phyloP scores from a whole-genome alignment of 257 asterid species.

The Solanum pinnatisectum region DNA sequence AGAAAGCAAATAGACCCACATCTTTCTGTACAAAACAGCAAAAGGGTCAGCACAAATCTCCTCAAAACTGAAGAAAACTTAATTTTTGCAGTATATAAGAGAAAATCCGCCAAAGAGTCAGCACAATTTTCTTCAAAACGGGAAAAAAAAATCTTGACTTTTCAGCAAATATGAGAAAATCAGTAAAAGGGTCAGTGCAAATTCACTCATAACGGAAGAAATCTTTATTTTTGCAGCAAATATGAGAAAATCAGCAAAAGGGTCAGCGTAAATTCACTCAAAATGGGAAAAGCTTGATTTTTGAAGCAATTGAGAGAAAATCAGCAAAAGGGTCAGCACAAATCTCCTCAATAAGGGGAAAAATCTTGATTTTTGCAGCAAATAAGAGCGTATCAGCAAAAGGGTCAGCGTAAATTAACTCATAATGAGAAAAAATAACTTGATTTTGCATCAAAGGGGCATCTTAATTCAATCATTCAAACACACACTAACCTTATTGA shows the following conservation, averaged over 20 bases:
- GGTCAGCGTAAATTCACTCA: background rate
- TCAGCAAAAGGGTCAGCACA: background rate
- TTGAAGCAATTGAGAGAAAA: background rate
- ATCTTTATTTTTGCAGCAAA: background rate
- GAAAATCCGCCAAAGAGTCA: background rate
- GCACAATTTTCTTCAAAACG: background rate
- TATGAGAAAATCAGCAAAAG: background rate
- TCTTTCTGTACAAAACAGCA: conserved; percentile 36
- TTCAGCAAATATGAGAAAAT: background rate
- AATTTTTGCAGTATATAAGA: background rate
- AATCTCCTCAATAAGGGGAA: background rate
- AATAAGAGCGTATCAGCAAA: background rate
- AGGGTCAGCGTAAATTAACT: background rate
- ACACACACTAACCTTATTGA: conserved; percentile 32
- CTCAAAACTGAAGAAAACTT: background rate
- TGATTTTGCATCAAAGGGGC: background rate
- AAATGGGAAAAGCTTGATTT: background rate
- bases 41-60: background rate
- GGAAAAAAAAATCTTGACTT: background rate
- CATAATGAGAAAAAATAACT: background rate
- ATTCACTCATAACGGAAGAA: background rate
- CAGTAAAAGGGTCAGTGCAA: background rate
- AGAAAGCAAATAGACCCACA: conserved; percentile 41
- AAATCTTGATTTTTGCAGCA: background rate
- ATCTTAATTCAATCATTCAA: background rate